Evolutionary conservation across 257 asterid species (phyloP).

Genomic region (Nicotiana undulata): DNA sequence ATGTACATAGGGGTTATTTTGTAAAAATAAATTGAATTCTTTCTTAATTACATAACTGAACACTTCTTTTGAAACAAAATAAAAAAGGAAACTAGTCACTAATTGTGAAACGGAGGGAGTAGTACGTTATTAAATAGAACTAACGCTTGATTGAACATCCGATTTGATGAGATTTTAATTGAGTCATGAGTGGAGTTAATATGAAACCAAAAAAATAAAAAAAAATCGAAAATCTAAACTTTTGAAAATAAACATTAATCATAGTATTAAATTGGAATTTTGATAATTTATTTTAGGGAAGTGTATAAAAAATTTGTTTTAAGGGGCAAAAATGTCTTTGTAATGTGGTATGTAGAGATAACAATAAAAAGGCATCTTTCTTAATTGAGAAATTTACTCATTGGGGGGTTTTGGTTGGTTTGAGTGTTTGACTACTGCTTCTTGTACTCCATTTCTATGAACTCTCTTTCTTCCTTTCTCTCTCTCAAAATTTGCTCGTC

Average conservation of each 20-base stretch:
- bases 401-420: constrained; percentile 19
- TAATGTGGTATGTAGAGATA: constrained; percentile 3
- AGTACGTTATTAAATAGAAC: background rate
- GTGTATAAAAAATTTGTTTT: background rate
- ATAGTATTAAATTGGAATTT: background rate
- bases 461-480: constrained; percentile 13
- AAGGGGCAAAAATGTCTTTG: constrained; percentile 29
- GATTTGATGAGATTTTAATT: too few species aligned
- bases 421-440: constrained; percentile 56
- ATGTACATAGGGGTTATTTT: too few species aligned
- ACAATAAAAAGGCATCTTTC: constrained; percentile 19
- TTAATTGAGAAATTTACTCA: constrained; percentile 16
- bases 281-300: background rate
- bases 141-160: background rate
- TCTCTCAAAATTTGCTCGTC: constrained; percentile 24
- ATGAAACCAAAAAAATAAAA: too few species aligned
- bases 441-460: constrained; percentile 12
- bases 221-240: too few species aligned
- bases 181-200: too few species aligned
- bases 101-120: too few species aligned
- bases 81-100: too few species aligned
- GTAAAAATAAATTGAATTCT: too few species aligned
- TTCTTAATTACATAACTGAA: too few species aligned
- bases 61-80: too few species aligned
- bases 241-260: background rate